These are phyloP conservation scores for Aspergillus sergii DNA, from an alignment of 2,329 filamentous ascomycete genomes.

Conservation along the genomic window DNA sequence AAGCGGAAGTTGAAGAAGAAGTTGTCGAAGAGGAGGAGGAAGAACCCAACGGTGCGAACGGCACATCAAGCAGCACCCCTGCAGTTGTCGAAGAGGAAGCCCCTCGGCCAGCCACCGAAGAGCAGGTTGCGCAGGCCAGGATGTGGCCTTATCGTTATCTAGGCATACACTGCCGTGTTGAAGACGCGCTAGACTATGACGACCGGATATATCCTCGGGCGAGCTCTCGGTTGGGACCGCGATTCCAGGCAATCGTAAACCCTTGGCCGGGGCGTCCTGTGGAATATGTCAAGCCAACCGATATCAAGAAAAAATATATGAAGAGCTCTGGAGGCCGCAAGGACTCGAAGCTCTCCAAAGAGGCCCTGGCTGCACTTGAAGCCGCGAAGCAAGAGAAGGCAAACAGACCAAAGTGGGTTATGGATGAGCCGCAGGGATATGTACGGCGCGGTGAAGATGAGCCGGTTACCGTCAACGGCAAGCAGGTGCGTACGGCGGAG, in stretches of 20 bases:
- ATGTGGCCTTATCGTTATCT: slow-evolving; percentile 97
- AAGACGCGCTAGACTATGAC: slow-evolving; percentile 95
- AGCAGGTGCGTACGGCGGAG: slow-evolving; percentile 73
- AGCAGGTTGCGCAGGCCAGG: slow-evolving; percentile 89
- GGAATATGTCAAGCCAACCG: slow-evolving; percentile 84
- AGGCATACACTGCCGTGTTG: slow-evolving; percentile 90
- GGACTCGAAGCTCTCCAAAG: slow-evolving; percentile 76
- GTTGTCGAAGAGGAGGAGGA: slow-evolving; percentile 75
- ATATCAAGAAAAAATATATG: slow-evolving; percentile 76
- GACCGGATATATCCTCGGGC: slow-evolving; percentile 96
- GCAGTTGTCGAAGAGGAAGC: slow-evolving; percentile 57
- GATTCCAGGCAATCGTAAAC: slow-evolving; percentile 84
- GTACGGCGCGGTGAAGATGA: slow-evolving; percentile 80
- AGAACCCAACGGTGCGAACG: slow-evolving; percentile 58
- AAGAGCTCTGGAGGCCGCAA: slow-evolving; percentile 69
- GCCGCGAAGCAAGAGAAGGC: slow-evolving; percentile 78
- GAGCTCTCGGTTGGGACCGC: slow-evolving; percentile 85
- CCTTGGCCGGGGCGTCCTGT: slow-evolving; percentile 86
- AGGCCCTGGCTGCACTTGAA: slow-evolving; percentile 76
- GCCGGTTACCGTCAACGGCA: slow-evolving; percentile 61
- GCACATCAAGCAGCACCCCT: slow-evolving; percentile 67
- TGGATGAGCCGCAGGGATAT: slow-evolving; percentile 88
- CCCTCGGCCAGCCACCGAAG: slow-evolving; percentile 68
- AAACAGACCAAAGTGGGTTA: slow-evolving; percentile 86
- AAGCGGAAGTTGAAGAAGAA: slow-evolving; percentile 63